Evolutionary conservation across 1,284 basidiomycete species (phyloP), one percentile per base, ranked within the genome.

Genomic region (Ceratobasidium sp.): DNA sequence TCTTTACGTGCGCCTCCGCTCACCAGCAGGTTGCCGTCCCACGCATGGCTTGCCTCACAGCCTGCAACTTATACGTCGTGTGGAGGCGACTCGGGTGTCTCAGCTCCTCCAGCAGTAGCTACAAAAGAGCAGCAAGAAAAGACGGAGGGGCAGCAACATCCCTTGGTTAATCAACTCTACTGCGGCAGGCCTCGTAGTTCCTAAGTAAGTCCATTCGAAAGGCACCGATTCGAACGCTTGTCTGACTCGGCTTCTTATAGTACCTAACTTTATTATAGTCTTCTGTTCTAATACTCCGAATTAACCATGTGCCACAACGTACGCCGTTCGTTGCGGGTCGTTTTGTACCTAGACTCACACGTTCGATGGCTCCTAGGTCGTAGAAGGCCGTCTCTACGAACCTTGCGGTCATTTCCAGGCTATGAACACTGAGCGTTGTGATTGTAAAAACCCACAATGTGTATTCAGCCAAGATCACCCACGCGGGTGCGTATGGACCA

Each of bases 251-350:
- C 73, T 73, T 21, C 52, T 9, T 39, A 3, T 26, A 60, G 59
- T 28, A n/a, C 46, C 9, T 48, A 52, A 48, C 14, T 48, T 71
- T 74, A 60, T 52, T 73, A 48, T n/a, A n/a, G n/a, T 41, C 18
- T 14, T 30, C 34, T 70, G 58, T 34, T 41, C 67, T 72, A 75
- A 75, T 73, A 61, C 67, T 69, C 76, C 75, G 73, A n/a, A n/a
- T 75, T 39, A 74, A 80, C 76, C 72, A 93, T 93, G 92, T 93
- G 91, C 79, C 85, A 91, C 81, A 92, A 92, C 80, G 91, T 92
- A 78, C 72, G 34, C 57, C 65, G 48, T 67, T 57, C 58, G 73
- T 71, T 74, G 69, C n/a, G n/a, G n/a, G n/a, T 58, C 9, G 18
- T 76, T 14, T 50, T n/a, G 74, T 34, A n/a, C n/a, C n/a, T n/a